Percentiles rank a stretch among this genome's conserved stretches.
These are phyloP conservation scores for Dothideomycetes sp. DNA, from an alignment of 2,329 filamentous ascomycete species.

Conservation along the genomic window DNA sequence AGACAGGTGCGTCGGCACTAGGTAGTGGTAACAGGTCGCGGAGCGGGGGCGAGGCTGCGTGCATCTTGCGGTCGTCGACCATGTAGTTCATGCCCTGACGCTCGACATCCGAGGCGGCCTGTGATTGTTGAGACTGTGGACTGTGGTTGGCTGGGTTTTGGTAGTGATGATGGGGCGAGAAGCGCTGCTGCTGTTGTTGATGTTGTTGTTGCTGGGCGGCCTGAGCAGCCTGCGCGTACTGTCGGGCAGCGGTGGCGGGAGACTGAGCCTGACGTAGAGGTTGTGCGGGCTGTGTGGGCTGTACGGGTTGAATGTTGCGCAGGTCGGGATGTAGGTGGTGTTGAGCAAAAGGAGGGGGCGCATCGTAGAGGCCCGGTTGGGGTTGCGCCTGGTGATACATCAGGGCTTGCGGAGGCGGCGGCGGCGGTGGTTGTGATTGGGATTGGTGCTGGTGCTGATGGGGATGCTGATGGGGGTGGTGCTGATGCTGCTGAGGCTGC, in stretches of 20 bases:
- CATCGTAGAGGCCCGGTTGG: constrained; percentile 7
- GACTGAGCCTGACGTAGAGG: constrained; percentile 3
- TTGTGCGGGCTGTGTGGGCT: background rate
- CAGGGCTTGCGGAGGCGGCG: constrained; percentile 12
- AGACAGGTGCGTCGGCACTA: constrained; percentile 21
- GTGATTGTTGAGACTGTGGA: background rate
- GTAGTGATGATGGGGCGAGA: constrained; percentile 1
- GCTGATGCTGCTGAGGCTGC: constrained; percentile 11
- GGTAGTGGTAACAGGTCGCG: constrained; percentile 21
- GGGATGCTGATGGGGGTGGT: too few relatives aligned
- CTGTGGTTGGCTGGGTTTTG: background rate
- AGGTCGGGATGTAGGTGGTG: constrained; percentile 27
- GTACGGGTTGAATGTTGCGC: constrained; percentile 16
- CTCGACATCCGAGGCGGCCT: background rate
- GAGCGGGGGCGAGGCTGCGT: constrained; percentile 7
- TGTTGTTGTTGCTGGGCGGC: background rate
- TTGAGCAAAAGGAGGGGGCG: constrained; percentile 14
- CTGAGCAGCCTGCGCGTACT: constrained; percentile 11
- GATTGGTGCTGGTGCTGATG: constrained; percentile 9
- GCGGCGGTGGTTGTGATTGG: constrained; percentile 16
- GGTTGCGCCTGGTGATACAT: constrained; percentile 13
- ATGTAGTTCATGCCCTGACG: constrained; percentile 1
- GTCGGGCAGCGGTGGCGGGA: constrained; percentile 9
- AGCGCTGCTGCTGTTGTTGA: constrained; percentile 3
- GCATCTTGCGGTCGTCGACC: constrained; percentile 22